Percentiles rank a stretch among this genome's conserved stretches.
Evolutionary conservation across 2,329 filamentous ascomycete species (phyloP).

Genomic region (Botrytis sinoallii): DNA sequence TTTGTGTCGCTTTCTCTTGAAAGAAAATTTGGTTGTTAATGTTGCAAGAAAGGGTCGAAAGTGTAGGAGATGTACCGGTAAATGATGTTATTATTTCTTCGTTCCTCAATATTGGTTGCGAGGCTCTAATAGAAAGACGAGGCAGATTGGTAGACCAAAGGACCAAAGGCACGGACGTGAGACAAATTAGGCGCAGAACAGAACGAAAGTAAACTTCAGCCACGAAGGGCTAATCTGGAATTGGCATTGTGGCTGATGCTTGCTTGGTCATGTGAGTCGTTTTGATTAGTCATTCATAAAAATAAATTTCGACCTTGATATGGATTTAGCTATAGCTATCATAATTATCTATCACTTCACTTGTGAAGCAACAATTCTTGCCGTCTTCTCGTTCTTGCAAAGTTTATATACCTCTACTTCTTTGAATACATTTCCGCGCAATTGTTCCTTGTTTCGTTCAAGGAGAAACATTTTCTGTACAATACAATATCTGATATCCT

Average conservation of each 20-base stretch:
- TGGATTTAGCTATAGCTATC: too few species aligned
- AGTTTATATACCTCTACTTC: background rate
- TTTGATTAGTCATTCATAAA: background rate
- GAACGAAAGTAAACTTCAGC: background rate
- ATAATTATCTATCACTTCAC: background rate
- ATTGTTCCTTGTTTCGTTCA: background rate
- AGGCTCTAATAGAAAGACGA: background rate
- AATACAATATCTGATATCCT: background rate
- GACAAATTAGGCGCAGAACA: constrained; percentile 3
- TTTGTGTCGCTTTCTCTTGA: background rate
- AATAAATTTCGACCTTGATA: background rate
- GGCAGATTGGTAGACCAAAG: background rate
- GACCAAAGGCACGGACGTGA: background rate
- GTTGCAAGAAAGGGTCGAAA: background rate
- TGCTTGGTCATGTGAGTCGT: background rate
- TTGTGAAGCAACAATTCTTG: background rate
- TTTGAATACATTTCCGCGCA: background rate
- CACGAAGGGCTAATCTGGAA: background rate
- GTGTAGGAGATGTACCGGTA: background rate
- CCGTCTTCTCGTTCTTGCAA: background rate
- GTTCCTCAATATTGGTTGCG: constrained; percentile 7
- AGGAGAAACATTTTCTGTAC: background rate
- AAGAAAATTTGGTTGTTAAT: background rate
- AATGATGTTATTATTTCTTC: constrained; percentile 6
- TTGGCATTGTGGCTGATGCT: background rate